Conservation (phyloP, 352 stramenopile species). For the Aphanomyces cochlioides region DNA sequence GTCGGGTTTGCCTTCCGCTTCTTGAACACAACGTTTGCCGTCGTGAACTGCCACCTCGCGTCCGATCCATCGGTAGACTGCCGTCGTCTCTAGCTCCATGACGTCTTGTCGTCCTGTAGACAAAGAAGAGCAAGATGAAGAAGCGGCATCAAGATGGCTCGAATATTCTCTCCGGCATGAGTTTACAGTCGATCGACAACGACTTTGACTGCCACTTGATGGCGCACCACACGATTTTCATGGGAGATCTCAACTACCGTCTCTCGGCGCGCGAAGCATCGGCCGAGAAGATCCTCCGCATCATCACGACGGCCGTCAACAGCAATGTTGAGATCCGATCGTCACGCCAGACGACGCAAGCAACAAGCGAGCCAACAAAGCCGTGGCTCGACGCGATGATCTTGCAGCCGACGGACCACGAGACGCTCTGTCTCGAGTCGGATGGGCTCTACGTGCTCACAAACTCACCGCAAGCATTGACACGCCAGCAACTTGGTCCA, state of each 20-base stretch:
- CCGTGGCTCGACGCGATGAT: too few species aligned
- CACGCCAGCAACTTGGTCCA: too few species aligned
- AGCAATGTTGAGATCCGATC: neutral
- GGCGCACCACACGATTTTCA: constrained; percentile 84
- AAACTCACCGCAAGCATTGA: too few species aligned
- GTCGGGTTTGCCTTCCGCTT: constrained; percentile 85
- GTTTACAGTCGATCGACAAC: constrained; percentile 76
- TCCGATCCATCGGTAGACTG: constrained; percentile 56
- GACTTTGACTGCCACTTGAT: constrained; percentile 76
- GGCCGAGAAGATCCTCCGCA: constrained; percentile 14
- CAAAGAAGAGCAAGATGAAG: constrained; percentile 51
- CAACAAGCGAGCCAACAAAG: too few species aligned
- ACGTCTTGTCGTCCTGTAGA: neutral
- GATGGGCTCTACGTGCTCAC: too few species aligned
- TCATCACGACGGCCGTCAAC: constrained; percentile 12
- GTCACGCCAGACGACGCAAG: too few species aligned
- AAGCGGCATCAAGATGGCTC: constrained; percentile 78
- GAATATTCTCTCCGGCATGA: constrained; percentile 75
- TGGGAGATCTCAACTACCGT: constrained; percentile 89
- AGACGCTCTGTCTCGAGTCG: too few species aligned
- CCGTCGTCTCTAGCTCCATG: too few species aligned
- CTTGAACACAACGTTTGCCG: constrained; percentile 81
- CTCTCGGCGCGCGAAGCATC: constrained; percentile 42
- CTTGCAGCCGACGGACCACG: too few species aligned
- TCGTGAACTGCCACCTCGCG: constrained; percentile 85